Percentiles rank a stretch among this genome's conserved stretches.
phyloP scores from a whole-genome alignment of 1,284 basidiomycete species.

The Cryptococcus sp. region DNA sequence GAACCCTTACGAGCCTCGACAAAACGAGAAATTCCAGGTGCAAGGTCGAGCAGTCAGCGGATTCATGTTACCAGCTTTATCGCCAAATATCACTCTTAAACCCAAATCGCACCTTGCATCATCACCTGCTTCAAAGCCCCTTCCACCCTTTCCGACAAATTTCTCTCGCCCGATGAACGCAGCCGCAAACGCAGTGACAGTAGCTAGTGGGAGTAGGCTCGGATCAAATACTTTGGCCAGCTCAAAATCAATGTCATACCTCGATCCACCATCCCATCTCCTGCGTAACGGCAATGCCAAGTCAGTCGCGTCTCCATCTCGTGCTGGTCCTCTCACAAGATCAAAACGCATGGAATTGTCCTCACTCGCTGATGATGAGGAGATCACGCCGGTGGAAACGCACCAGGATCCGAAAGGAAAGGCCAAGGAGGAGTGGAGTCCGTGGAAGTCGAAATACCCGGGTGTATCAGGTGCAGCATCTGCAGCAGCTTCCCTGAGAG shows the following conservation, averaged over 20 bases:
- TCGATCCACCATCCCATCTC: constrained; percentile 37
- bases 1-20: too few species aligned
- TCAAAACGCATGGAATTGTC: constrained; percentile 31
- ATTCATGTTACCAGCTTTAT: constrained; percentile 39
- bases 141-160: constrained; percentile 15
- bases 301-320: constrained; percentile 5
- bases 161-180: constrained; percentile 29
- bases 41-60: constrained; percentile 31
- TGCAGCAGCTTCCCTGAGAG: constrained; percentile 9
- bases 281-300: constrained; percentile 18
- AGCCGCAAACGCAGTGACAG: too few species aligned
- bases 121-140: constrained; percentile 3
- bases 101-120: constrained; percentile 18
- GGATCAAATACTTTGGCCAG: constrained; percentile 8
- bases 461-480: constrained; percentile 14
- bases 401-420: constrained; percentile 10
- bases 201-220: background rate
- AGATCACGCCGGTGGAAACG: constrained; percentile 4
- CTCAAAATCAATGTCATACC: constrained; percentile 42
- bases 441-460: constrained; percentile 33
- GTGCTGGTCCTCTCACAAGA: constrained; percentile 21
- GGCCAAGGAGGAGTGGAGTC: constrained; percentile 34
- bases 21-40: constrained; percentile 6
- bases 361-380: constrained; percentile 19
- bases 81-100: constrained; percentile 31